Base-by-base conservation (phyloP, 2,329 filamentous ascomycete genomes). In the Thielaviopsis euricoi region DNA sequence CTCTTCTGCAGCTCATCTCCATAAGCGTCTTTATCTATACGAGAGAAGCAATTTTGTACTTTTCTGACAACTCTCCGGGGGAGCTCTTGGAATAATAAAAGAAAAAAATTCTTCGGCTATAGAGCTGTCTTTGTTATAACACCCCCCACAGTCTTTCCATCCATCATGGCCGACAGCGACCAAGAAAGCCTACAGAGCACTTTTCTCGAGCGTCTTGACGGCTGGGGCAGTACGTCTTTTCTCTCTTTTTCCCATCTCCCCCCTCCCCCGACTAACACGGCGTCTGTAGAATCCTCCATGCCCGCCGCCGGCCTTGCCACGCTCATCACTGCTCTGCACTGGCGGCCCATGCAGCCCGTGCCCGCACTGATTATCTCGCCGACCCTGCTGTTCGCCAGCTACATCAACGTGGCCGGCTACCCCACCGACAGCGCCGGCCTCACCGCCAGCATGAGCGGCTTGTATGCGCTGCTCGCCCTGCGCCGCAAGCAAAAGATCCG, bases 401-500 rank as follows among this genome's bases (percentile, higher is more conserved):
- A 82, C 69, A 73, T 80, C 64, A 80, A 80, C 66, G 73, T 82
- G 6, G 76, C 78, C 21, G 79, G 79, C 60, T 80, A 77, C 69
- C 74, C 74, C 61, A 78, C 76, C 55, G 78, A 79, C 65, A 73
- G 73, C 58, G 79, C 78, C 2, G 79, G 77, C 55, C 68, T 81
- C 58, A 73, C 76, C 0, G 76, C 76, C 56, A 77, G 79, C 17
- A 77, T 76, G 69, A 79, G 76, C 51, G 79, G 78, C 29, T 70
- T 81, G 17, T 82, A 82, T 66, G 74, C 75, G 3, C 68, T 82
- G 43, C 69, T 81, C 54, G 77, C 79, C 1, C 66, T 79, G 61
- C 74, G 79, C 3, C 68, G 73, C 50, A 69, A 75, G 21, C 71
- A 73, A 63, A 61, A 66, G 48, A 55, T 69, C n/a, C 67, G 69